A percentile compares a stretch with the other conserved stretches of the same genome.
These are phyloP conservation scores for Akanthomyces uredinophilus DNA, from an alignment of 2,329 filamentous ascomycete genomes.

Conservation along the genomic window DNA sequence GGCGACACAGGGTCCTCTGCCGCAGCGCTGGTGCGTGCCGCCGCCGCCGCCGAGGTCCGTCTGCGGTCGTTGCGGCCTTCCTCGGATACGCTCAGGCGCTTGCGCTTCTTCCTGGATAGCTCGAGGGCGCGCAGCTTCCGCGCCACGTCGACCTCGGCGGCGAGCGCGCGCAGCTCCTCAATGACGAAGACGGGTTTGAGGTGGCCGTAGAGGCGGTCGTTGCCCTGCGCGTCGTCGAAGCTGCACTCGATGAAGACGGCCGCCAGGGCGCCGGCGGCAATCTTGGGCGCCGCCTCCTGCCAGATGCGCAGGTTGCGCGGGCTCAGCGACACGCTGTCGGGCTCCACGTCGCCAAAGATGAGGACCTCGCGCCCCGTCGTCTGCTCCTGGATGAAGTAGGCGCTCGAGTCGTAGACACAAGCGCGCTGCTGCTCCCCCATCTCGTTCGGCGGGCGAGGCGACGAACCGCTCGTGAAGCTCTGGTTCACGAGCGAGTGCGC, in stretches of 20 bases:
- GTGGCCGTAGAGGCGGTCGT: slow-evolving; percentile 81
- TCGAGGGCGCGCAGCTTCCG: slow-evolving; percentile 32
- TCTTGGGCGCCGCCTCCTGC: slow-evolving; percentile 82
- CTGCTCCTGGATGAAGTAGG: slow-evolving; percentile 84
- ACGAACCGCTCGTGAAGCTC: slow-evolving; percentile 21
- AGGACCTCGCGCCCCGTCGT: slow-evolving; percentile 70
- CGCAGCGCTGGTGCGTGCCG: slow-evolving; percentile 17
- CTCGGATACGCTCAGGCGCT: slow-evolving; percentile 42
- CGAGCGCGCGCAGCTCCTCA: slow-evolving; percentile 69
- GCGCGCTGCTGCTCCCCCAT: slow-evolving; percentile 36
- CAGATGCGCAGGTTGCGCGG: slow-evolving; percentile 81
- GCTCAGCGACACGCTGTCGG: slow-evolving; percentile 75
- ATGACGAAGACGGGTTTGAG: slow-evolving; percentile 78
- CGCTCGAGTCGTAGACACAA: slow-evolving; percentile 82
- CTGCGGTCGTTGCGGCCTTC: slow-evolving; percentile 19
- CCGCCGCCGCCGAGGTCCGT: slow-evolving; percentile 17
- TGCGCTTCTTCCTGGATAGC: slow-evolving; percentile 59
- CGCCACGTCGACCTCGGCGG: slow-evolving; percentile 59
- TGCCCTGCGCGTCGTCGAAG: slow-evolving; percentile 74
- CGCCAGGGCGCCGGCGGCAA: slow-evolving; percentile 63
- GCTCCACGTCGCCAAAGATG: slow-evolving; percentile 93
- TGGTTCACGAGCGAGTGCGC: slow-evolving; percentile 29
- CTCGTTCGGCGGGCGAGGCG: slow-evolving; percentile 25
- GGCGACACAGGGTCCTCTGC: slow-evolving; percentile 48
- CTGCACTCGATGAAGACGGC: slow-evolving; percentile 96